Conservation (phyloP, 495 filamentous ascomycete species). For the Parathielavia hyrcaniae region DNA sequence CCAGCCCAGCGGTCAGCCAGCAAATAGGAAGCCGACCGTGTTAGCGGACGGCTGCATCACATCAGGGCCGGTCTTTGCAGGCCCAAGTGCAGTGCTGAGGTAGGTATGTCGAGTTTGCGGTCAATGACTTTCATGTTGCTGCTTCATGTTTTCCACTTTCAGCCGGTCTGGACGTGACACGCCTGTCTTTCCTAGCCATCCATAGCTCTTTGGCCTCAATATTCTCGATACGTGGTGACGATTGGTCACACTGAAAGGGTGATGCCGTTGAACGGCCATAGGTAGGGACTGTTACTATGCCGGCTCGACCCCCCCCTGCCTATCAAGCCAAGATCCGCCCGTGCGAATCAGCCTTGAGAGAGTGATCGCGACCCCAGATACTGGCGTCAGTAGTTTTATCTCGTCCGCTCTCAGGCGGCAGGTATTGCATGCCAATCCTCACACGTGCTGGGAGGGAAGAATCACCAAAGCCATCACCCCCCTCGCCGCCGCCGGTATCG, state of each 20-base stretch:
- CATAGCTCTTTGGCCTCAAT: neutral
- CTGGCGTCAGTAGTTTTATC: no score
- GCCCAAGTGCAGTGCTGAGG: neutral
- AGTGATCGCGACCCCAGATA: no score
- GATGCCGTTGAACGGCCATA: neutral
- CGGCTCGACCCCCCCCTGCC: no score
- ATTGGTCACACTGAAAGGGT: neutral
- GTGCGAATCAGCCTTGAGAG: no score
- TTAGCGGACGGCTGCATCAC: neutral
- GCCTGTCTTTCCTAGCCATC: neutral
- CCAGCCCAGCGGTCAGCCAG: neutral
- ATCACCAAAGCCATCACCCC: neutral
- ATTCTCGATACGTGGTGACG: no score
- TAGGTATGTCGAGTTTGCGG: neutral
- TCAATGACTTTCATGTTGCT: neutral
- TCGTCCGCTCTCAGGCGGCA: no score
- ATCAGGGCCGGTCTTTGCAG: neutral
- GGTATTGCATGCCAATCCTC: no score
- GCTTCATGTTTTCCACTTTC: neutral
- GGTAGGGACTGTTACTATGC: no score
- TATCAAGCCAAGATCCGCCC: no score
- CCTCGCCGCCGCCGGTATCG: slow-evolving; percentile 9
- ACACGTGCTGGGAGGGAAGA: neutral
- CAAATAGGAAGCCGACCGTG: neutral
- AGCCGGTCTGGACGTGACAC: neutral